Base-by-base conservation (phyloP, 306 rosid species). In the Trifolium subterraneum region DNA sequence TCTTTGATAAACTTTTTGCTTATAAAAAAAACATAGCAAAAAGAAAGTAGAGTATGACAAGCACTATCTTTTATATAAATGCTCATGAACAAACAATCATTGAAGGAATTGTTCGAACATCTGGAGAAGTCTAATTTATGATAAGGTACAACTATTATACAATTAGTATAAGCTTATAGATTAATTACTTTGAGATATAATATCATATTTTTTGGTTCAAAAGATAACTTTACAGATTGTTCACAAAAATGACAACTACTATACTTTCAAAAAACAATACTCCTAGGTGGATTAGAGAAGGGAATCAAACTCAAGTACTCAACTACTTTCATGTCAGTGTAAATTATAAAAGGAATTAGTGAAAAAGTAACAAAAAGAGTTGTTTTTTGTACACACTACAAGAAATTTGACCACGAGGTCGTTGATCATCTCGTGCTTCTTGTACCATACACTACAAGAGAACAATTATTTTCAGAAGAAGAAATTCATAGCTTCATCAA, bases 141-240 rank as follows among this genome's bases (percentile, higher is more conserved):
- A 12, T 20, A 68, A 68, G 19, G 31, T 23, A 5, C 8, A 3
- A 10, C 25, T 12, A 72, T 0, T 15, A 11, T 44, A 14, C 22
- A 51, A 67, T 19, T 48, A 20, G 18, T 29, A 66, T 13, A 20
- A 8, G 18, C 20, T 35, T 71, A 7, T 4, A 47, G 51, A 33
- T 59, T 11, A 59, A 22, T 73, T 29, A 68, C 29, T 67, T 76
- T 41, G 61, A 27, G 55, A 42, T 33, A 66, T 20, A 67, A 74
- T 33, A 62, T 1, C 23, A 22, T 38, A 12, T 22, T 55, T 55
- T 71, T 10, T 3, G 20, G 14, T 27, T 12, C 12, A 12, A 23
- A 23, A 38, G 23, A 47, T 20, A 69, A 33, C 75, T 75, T 50
- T 51, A 75, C 72, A 64, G 64, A 16, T 42, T 47, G 25, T 68